Evolutionary conservation across 2,329 filamentous ascomycete genomes (phyloP).

Genomic region (Xylaria sp.): DNA sequence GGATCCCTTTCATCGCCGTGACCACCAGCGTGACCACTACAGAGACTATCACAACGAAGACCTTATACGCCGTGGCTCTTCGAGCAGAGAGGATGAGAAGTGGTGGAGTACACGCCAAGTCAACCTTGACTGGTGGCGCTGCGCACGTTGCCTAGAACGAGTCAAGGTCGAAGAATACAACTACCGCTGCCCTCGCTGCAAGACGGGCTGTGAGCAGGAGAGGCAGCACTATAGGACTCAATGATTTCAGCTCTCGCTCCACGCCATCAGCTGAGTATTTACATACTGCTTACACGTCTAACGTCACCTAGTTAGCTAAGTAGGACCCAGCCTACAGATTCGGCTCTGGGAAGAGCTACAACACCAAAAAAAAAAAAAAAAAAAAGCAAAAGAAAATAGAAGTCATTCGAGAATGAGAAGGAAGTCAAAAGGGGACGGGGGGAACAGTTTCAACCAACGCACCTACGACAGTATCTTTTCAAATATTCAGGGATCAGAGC

Average conservation of each 20-base stretch:
- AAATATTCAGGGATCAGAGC: neutral
- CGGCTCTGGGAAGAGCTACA: neutral
- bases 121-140: conserved; percentile 58
- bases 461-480: neutral
- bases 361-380: neutral
- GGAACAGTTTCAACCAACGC: neutral
- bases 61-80: conserved; percentile 32
- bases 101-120: conserved; percentile 50
- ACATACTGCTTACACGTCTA: neutral
- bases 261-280: neutral
- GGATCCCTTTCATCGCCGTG: conserved; percentile 57
- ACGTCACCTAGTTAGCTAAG: too few relatives aligned
- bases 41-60: conserved; percentile 62
- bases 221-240: conserved; percentile 35
- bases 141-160: conserved; percentile 56
- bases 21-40: conserved; percentile 64
- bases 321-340: neutral
- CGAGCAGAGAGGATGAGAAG: conserved; percentile 39
- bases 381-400: neutral
- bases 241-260: neutral
- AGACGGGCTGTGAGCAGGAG: conserved; percentile 52
- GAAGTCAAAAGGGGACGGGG: neutral
- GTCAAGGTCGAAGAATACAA: conserved; percentile 48
- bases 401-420: neutral
- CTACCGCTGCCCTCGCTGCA: conserved; percentile 56